A percentile compares a stretch with the other conserved stretches of the same genome.
Conservation (phyloP, 805 yeast genomes). For the Aciculoconidium aculeatum region DNA sequence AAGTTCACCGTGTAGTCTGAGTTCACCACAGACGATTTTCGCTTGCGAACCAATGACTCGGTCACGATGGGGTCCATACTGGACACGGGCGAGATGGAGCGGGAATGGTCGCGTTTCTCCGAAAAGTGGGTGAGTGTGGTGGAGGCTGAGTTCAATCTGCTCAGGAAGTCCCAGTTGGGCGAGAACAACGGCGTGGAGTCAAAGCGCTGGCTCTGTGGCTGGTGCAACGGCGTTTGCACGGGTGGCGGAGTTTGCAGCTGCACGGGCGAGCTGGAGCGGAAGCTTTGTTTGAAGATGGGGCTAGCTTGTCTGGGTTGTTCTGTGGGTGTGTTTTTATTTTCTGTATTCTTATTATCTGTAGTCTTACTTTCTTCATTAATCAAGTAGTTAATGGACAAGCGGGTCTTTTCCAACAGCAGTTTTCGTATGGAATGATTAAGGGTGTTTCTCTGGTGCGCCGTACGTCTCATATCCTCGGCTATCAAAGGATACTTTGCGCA, state of each 20-base stretch:
- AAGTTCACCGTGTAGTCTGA: slow-evolving; percentile 13
- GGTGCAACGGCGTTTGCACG: slow-evolving; percentile 9
- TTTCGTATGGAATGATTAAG: slow-evolving; percentile 19
- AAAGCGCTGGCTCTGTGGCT: slow-evolving; percentile 9
- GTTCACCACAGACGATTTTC: slow-evolving; percentile 8
- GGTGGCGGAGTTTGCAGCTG: slow-evolving; percentile 2
- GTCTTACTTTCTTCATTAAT: slow-evolving; percentile 7
- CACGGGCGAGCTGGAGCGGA: slow-evolving; percentile 3
- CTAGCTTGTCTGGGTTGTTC: neutral
- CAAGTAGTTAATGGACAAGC: slow-evolving; percentile 18
- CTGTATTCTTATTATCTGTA: neutral
- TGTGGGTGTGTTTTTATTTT: neutral
- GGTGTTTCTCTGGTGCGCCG: slow-evolving; percentile 49
- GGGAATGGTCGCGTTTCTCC: slow-evolving; percentile 5
- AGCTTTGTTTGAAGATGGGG: no score
- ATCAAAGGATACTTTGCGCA: slow-evolving; percentile 55
- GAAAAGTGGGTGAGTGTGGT: slow-evolving; percentile 4
- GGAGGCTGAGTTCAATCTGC: slow-evolving; percentile 1
- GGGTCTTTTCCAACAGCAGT: slow-evolving; percentile 9
- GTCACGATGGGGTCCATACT: slow-evolving; percentile 3
- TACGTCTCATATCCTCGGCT: slow-evolving; percentile 51
- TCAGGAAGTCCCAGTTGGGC: slow-evolving; percentile 16
- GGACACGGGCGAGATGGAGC: slow-evolving; percentile 9
- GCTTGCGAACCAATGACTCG: slow-evolving; percentile 10
- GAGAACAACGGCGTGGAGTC: slow-evolving; percentile 10